Conservation (phyloP, 768 basidiomycete genomes). For the Kwoniella newhampshirensis region DNA sequence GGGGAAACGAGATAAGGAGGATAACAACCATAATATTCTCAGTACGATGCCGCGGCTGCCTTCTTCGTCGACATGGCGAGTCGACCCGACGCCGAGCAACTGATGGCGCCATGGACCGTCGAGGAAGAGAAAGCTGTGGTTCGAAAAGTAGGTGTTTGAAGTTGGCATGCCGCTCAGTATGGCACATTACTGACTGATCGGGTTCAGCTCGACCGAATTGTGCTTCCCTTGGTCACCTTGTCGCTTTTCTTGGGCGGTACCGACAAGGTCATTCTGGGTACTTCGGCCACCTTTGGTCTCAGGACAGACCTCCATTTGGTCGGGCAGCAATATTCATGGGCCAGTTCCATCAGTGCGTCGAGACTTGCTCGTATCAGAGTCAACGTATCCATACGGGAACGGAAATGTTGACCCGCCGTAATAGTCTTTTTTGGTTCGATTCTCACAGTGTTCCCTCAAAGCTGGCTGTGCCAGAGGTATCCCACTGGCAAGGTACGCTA, state of each 20-base stretch:
- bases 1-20: not conserved
- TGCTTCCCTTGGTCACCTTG: constrained; percentile 30
- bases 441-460: constrained; percentile 21
- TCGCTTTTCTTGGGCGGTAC: constrained; percentile 26
- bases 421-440: constrained; percentile 29
- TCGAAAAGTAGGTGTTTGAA: constrained; percentile 19
- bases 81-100: constrained; percentile 19
- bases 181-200: not conserved
- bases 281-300: constrained; percentile 37
- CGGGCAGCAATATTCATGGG: constrained; percentile 34
- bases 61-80: constrained; percentile 21
- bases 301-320: constrained; percentile 31
- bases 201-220: constrained; percentile 27
- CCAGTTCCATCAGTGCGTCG: constrained; percentile 18
- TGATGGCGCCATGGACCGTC: constrained; percentile 25
- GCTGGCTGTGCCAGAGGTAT: constrained; percentile 15
- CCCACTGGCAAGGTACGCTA: constrained; percentile 21
- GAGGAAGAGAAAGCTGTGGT: constrained; percentile 33
- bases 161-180: not conserved
- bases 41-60: constrained; percentile 21
- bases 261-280: constrained; percentile 42
- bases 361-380: too few relatives aligned
- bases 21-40: not conserved
- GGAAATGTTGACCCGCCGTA: not conserved
- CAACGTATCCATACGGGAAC: too few relatives aligned